These are phyloP conservation scores for Lecanicillium sp. DNA, from an alignment of 2,329 filamentous ascomycete species.

Conservation along the genomic window DNA sequence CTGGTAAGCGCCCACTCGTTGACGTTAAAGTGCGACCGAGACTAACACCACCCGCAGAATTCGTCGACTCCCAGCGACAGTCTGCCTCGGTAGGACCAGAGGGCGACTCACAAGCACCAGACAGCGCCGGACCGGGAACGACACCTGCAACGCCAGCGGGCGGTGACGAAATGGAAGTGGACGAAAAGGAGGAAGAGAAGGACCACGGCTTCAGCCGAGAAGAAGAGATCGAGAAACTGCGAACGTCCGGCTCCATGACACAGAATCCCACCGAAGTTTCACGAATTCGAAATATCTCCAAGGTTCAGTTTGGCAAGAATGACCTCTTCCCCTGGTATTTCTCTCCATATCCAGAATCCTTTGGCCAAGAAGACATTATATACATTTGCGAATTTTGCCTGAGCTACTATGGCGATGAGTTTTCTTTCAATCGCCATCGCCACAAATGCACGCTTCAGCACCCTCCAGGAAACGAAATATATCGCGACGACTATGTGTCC, in stretches of 20 bases:
- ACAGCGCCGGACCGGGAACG: conserved; percentile 33
- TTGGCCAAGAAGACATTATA: conserved; percentile 80
- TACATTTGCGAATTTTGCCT: conserved; percentile 98
- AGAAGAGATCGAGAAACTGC: conserved; percentile 92
- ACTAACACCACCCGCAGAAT: conserved; percentile 24
- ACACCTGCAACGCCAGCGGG: conserved; percentile 40
- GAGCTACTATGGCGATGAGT: conserved; percentile 77
- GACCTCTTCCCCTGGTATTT: conserved; percentile 99
- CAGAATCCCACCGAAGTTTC: conserved; percentile 97
- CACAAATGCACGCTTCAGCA: conserved; percentile 86
- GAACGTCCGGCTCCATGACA: conserved; percentile 95
- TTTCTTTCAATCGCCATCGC: conserved; percentile 78
- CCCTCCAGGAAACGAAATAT: conserved; percentile 96
- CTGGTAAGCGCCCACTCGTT: conserved; percentile 19
- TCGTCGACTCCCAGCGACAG: conserved; percentile 39
- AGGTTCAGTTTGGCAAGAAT: conserved; percentile 85
- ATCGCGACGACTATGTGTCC: conserved; percentile 85
- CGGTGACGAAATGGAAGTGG: conserved; percentile 46
- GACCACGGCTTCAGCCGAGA: conserved; percentile 63
- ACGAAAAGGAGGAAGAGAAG: conserved; percentile 40
- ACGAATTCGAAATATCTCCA: conserved; percentile 88
- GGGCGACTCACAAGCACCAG: conserved; percentile 35
- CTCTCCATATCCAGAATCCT: conserved; percentile 87
- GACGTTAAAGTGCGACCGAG: not conserved
- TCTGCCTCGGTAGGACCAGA: conserved; percentile 34